Conservation (phyloP, 345 rosid genomes). For the rapeseed (Brassica napus) region Da-Ae NC_063448.1:7963001-7963500, state of each 20-base stretch:
- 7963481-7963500: neutral
- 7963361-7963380: neutral
- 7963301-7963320: neutral
- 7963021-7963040: neutral
- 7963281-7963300: neutral
- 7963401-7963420: too few relatives aligned
- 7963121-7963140: neutral
- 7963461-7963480: neutral
- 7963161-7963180: slow-evolving; percentile 5
- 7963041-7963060: neutral
- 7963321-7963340: neutral
- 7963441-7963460: neutral
- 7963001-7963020: neutral
- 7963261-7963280: neutral
- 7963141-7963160: neutral
- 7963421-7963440: neutral
- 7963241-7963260: neutral
- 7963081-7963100: neutral
- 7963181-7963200: neutral
- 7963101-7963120: neutral
- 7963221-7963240: neutral
- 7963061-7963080: neutral
- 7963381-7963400: neutral
- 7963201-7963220: too few relatives aligned
- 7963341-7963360: too few relatives aligned